Percentiles rank a stretch among this genome's conserved stretches.
These are phyloP conservation scores for Trichosanthes truncata DNA, from an alignment of 306 rosid species.

Conservation along the genomic window DNA sequence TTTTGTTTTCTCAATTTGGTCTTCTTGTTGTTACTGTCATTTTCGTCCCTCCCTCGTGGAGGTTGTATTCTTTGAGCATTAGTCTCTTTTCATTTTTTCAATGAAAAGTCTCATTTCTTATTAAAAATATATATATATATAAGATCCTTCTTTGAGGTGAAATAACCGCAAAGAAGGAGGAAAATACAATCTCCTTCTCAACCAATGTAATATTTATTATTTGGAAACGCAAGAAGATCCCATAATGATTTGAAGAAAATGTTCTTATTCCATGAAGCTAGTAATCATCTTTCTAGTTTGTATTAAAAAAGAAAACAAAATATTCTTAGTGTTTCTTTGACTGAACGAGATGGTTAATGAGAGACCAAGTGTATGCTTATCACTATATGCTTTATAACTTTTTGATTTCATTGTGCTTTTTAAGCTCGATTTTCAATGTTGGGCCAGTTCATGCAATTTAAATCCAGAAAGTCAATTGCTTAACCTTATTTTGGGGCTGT, in stretches of 20 bases:
- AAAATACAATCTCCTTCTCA: neutral
- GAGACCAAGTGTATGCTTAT: neutral
- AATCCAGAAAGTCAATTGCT: neutral
- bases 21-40: no score
- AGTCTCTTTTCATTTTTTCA: no score
- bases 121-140: neutral
- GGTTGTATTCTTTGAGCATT: no score
- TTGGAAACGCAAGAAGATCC: neutral
- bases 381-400: neutral
- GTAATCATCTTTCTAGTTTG: neutral
- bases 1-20: no score
- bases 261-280: conserved; percentile 1
- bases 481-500: neutral
- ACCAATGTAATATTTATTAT: neutral
- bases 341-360: neutral
- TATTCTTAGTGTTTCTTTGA: neutral
- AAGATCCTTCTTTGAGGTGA: neutral
- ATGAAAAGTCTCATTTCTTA: no score
- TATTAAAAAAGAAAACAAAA: neutral
- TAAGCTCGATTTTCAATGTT: neutral
- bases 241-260: neutral
- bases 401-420: neutral
- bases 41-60: no score
- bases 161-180: neutral
- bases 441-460: neutral